These are phyloP conservation scores for Collybiopsis luxurians DNA, from an alignment of 768 basidiomycete genomes.

Conservation along the genomic window DNA sequence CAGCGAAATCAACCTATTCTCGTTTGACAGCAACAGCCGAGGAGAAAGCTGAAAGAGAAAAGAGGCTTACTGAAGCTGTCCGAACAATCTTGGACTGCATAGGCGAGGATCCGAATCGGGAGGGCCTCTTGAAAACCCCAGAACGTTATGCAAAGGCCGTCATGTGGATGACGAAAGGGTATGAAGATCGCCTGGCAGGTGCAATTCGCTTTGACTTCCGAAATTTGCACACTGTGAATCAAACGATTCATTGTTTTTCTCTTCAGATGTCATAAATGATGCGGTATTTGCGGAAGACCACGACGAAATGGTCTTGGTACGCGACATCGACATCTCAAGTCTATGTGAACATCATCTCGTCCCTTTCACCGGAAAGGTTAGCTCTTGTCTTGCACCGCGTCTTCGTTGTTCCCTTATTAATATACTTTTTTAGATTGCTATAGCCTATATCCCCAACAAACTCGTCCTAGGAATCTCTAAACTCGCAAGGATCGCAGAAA, in stretches of 20 bases:
- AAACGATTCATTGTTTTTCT: slow-evolving; percentile 9
- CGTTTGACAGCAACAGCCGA: slow-evolving; percentile 78
- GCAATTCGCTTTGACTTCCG: slow-evolving; percentile 19
- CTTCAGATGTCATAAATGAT: slow-evolving; percentile 93
- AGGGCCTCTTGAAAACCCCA: slow-evolving; percentile 89
- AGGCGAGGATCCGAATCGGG: slow-evolving; percentile 95
- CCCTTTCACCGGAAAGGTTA: slow-evolving; percentile 94
- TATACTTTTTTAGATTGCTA: slow-evolving; percentile 82
- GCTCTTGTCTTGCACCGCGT: slow-evolving; percentile 20
- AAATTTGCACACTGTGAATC: slow-evolving; percentile 11
- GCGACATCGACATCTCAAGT: slow-evolving; percentile 96
- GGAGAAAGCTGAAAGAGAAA: slow-evolving; percentile 70
- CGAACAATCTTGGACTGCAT: slow-evolving; percentile 94
- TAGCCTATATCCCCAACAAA: slow-evolving; percentile 95
- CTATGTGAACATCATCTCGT: slow-evolving; percentile 98
- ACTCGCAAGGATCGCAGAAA: slow-evolving; percentile 95
- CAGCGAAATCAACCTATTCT: slow-evolving; percentile 88
- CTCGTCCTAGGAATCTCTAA: slow-evolving; percentile 95
- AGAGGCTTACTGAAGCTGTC: slow-evolving; percentile 79
- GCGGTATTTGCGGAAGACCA: slow-evolving; percentile 98
- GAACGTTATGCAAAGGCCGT: slow-evolving; percentile 95
- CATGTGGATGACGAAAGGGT: slow-evolving; percentile 99
- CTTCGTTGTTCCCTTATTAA: slow-evolving; percentile 2
- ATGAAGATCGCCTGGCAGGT: slow-evolving; percentile 94
- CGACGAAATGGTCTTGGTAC: slow-evolving; percentile 98